phyloP scores from a whole-genome alignment of 2,329 filamentous ascomycete genomes.

The Ascochyta clinopodiicola region DNA sequence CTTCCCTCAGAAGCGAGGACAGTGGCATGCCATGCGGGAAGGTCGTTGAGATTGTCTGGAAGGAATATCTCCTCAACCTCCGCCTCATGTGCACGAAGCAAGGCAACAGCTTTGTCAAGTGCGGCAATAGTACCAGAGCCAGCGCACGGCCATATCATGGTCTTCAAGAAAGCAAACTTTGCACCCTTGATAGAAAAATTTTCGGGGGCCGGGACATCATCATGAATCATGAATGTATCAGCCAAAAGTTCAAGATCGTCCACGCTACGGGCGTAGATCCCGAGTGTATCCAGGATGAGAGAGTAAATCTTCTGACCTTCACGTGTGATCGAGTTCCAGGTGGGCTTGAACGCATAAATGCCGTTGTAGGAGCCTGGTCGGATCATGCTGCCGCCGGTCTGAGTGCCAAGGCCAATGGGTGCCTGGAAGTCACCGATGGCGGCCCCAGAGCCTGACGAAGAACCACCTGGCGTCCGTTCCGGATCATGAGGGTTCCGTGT shows the following conservation, averaged over 20 bases:
- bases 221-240: conserved; percentile 60
- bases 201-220: conserved; percentile 52
- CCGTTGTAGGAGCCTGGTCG: conserved; percentile 71
- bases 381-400: conserved; percentile 70
- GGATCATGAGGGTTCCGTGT: conserved; percentile 65
- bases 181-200: conserved; percentile 53
- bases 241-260: conserved; percentile 65
- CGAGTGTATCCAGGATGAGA: conserved; percentile 66
- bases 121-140: conserved; percentile 47
- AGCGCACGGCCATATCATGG: conserved; percentile 57
- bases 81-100: conserved; percentile 57
- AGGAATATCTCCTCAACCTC: conserved; percentile 63
- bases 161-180: conserved; percentile 61
- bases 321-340: conserved; percentile 67
- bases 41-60: conserved; percentile 55
- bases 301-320: conserved; percentile 68
- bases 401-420: conserved; percentile 67
- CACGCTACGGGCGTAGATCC: conserved; percentile 64
- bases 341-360: conserved; percentile 70
- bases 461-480: conserved; percentile 67
- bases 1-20: conserved; percentile 62
- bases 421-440: conserved; percentile 70
- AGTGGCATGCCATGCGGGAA: conserved; percentile 61
- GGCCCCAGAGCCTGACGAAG: conserved; percentile 70
- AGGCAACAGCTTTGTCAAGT: conserved; percentile 40